Percentiles rank a stretch among this genome's conserved stretches.
phyloP scores from a whole-genome alignment of 2,329 filamentous ascomycete genomes.

The Paracamarosporium sp. region DNA sequence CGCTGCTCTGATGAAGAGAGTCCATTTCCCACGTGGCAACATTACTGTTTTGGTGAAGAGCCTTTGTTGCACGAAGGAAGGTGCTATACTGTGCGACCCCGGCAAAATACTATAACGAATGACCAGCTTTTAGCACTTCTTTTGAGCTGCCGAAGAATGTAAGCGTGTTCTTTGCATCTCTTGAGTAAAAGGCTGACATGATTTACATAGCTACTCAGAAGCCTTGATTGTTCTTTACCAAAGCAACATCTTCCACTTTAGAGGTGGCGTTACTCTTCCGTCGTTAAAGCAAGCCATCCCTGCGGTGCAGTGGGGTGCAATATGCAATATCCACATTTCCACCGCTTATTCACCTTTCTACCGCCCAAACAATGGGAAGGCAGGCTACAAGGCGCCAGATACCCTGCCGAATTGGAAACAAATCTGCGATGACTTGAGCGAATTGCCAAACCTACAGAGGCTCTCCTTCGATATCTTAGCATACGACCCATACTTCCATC shows the following conservation, averaged over 20 bases:
- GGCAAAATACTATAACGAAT: neutral
- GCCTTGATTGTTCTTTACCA: conserved; percentile 7
- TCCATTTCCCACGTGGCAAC: conserved; percentile 15
- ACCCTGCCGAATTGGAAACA: conserved; percentile 1
- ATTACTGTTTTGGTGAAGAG: conserved; percentile 10
- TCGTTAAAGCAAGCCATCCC: conserved; percentile 5
- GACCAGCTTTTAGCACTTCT: conserved; percentile 13
- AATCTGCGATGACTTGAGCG: neutral
- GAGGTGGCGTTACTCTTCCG: neutral
- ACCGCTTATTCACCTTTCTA: neutral
- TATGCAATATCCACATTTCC: conserved; percentile 7
- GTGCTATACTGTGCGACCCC: neutral
- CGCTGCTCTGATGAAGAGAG: conserved; percentile 10
- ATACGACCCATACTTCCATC: neutral
- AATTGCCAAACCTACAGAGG: neutral
- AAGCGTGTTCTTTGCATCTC: neutral
- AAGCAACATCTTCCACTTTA: conserved; percentile 10
- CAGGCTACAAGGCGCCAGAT: neutral
- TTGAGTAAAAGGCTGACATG: neutral
- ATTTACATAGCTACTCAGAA: conserved; percentile 8
- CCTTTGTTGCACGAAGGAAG: neutral
- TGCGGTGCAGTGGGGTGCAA: conserved; percentile 2
- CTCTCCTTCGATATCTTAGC: neutral
- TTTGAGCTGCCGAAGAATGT: conserved; percentile 7
- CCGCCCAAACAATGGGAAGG: neutral